Evolutionary conservation across 768 basidiomycete genomes (phyloP).

Genomic region (Suillus americanus): DNA sequence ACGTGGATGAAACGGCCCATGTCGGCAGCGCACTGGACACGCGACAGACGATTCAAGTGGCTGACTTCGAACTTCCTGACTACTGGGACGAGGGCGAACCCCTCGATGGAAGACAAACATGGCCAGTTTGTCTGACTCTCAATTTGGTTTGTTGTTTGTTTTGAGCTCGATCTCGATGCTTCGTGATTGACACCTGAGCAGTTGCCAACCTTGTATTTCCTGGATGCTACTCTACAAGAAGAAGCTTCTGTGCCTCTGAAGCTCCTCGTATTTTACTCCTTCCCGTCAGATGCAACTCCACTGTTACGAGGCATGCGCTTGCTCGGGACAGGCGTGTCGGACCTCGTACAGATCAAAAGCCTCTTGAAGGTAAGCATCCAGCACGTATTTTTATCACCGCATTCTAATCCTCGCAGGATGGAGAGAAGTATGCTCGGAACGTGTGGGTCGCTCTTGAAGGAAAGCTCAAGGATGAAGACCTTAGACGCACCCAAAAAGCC

Average conservation of each 20-base stretch:
- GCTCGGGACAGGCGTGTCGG: conserved; percentile 62
- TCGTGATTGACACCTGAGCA: conserved; percentile 25
- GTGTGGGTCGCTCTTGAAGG: conserved; percentile 55
- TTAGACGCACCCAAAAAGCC: conserved; percentile 58
- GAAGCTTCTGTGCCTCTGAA: conserved; percentile 65
- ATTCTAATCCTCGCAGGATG: conserved; percentile 55
- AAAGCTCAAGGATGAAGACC: conserved; percentile 66
- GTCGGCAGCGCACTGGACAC: conserved; percentile 59
- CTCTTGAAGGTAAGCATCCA: conserved; percentile 51
- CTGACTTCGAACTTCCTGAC: conserved; percentile 86
- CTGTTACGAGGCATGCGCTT: conserved; percentile 63
- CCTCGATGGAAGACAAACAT: conserved; percentile 57
- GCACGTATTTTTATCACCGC: conserved; percentile 32
- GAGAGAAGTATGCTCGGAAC: conserved; percentile 62
- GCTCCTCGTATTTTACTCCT: conserved; percentile 66
- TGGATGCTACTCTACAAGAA: conserved; percentile 75
- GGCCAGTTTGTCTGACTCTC: conserved; percentile 79
- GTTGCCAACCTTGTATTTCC: conserved; percentile 60
- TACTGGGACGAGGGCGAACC: conserved; percentile 84
- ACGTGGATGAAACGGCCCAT: conserved; percentile 42
- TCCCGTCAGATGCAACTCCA: conserved; percentile 37
- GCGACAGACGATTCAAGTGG: conserved; percentile 44
- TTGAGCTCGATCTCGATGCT: conserved; percentile 1
- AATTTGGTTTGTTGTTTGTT: conserved; percentile 57
- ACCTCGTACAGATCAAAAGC: conserved; percentile 43